Percentiles rank a stretch among this genome's conserved stretches.
phyloP scores from a whole-genome alignment of 805 yeast species.

The Schwanniomyces yamadae region DNA sequence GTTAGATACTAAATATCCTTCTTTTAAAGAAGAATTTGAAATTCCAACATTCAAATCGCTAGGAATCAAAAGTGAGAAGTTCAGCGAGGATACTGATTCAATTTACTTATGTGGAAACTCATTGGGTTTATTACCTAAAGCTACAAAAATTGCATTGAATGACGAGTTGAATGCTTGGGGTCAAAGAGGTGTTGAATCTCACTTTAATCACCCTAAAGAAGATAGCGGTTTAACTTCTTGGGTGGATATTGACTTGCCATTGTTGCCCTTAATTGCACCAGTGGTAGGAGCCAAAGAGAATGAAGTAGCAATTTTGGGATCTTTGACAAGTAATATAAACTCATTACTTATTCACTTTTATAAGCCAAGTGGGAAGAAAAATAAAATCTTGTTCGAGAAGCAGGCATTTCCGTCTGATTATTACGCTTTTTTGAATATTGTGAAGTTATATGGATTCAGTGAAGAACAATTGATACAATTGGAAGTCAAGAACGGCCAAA shows the following conservation, averaged over 20 bases:
- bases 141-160: slow-evolving; percentile 54
- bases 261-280: slow-evolving; percentile 64
- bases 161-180: slow-evolving; percentile 83
- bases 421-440: slow-evolving; percentile 79
- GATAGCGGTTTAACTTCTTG: slow-evolving; percentile 56
- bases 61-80: slow-evolving; percentile 39
- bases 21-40: slow-evolving; percentile 48
- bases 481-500: slow-evolving; percentile 58
- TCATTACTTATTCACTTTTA: slow-evolving; percentile 72
- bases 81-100: slow-evolving; percentile 21
- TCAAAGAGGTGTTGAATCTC: slow-evolving; percentile 78
- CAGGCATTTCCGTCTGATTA: slow-evolving; percentile 92
- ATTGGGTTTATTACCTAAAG: slow-evolving; percentile 83
- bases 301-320: slow-evolving; percentile 90
- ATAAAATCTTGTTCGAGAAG: slow-evolving; percentile 78
- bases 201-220: slow-evolving; percentile 64
- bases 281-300: slow-evolving; percentile 69
- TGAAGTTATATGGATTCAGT: slow-evolving; percentile 54
- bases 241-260: slow-evolving; percentile 83
- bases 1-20: slow-evolving; percentile 43
- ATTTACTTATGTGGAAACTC: slow-evolving; percentile 89
- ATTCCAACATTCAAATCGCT: slow-evolving; percentile 67
- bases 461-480: slow-evolving; percentile 62
- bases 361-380: slow-evolving; percentile 55
- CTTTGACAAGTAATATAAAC: slow-evolving; percentile 80